Base-by-base conservation (phyloP, 176 grass and related monocot species). In the Coix lacrymajobi region DNA sequence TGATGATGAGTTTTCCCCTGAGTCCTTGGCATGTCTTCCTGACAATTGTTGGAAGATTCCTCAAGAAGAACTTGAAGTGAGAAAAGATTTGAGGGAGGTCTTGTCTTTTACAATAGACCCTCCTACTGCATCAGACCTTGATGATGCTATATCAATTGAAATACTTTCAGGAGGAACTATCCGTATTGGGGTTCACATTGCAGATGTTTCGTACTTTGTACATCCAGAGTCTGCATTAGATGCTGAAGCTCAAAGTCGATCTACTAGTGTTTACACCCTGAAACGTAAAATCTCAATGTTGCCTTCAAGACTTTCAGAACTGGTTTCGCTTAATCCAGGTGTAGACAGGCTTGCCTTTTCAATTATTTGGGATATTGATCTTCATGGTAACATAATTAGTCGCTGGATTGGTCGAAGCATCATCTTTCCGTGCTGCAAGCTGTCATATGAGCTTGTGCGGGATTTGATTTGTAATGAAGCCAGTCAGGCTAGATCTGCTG, bases 201-300 rank as follows among this genome's bases (percentile, higher is more conserved):
- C 96, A 64, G 96, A 98, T 88, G 91, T 98, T 72, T 92, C 96
- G 33, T 93, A 92, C 84, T 95, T 98, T 84, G 87, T 98, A 81
- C 88, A 76, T 80, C 96, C 96, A 67, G 87, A 88, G 54, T 91
- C 96, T 77, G 75, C 82, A 22, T 79, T 95, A 81, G 91, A 98
- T 95, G 88, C 87, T 78, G 93, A 98, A 75, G 96, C 96, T 48
- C 88, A 87, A 52, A 81, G 79, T 62, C 83, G 93, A 63, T 98
- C 96, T 77, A 98, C 96, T 22, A 95, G 89, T 69, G 93, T 95
- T 26, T 98, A 98, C 83, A 92, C 92, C 30, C 81, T 93, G 79
- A 85, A 64, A 56, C 76, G 34, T 36, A 98, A 88, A 89, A 30
- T 98, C 74, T 71, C 93, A 20, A 98, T 98, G 96, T 58, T 98